These are phyloP conservation scores for Aspergillus vadensis DNA, from an alignment of 2,329 filamentous ascomycete species.

Conservation along the genomic window DNA sequence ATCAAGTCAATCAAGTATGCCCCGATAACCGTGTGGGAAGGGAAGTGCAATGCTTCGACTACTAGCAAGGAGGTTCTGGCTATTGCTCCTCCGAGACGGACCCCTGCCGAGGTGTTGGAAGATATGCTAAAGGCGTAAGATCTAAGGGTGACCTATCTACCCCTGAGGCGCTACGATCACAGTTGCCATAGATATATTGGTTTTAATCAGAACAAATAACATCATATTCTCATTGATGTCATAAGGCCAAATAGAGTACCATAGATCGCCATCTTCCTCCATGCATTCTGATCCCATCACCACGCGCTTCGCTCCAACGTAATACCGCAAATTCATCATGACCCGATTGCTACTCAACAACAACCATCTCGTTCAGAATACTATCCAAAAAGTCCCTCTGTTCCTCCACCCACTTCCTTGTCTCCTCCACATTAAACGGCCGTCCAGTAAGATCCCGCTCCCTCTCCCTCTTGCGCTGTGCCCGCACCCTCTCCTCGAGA, in stretches of 20 bases:
- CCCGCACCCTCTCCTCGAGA: conserved; percentile 56
- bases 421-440: conserved; percentile 26
- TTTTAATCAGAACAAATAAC: too few relatives aligned
- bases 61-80: conserved; percentile 33
- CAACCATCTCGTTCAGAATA: conserved; percentile 35
- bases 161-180: too few relatives aligned
- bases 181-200: too few relatives aligned
- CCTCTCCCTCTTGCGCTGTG: conserved; percentile 43
- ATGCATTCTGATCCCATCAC: too few relatives aligned
- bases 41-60: conserved; percentile 29
- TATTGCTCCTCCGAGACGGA: conserved; percentile 33
- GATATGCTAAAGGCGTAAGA: conserved; percentile 12
- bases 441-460: conserved; percentile 23
- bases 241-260: too few relatives aligned
- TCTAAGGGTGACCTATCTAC: too few relatives aligned
- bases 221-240: too few relatives aligned
- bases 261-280: too few relatives aligned
- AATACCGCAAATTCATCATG: too few relatives aligned
- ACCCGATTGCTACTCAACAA: not conserved
- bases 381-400: conserved; percentile 39
- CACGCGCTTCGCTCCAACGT: too few relatives aligned
- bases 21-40: conserved; percentile 32
- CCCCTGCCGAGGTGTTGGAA: conserved; percentile 28
- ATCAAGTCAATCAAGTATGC: conserved; percentile 32
- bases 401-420: conserved; percentile 37